Conservation (phyloP, 2,329 filamentous ascomycete species). For the Fusarium austroafricanum region DNA sequence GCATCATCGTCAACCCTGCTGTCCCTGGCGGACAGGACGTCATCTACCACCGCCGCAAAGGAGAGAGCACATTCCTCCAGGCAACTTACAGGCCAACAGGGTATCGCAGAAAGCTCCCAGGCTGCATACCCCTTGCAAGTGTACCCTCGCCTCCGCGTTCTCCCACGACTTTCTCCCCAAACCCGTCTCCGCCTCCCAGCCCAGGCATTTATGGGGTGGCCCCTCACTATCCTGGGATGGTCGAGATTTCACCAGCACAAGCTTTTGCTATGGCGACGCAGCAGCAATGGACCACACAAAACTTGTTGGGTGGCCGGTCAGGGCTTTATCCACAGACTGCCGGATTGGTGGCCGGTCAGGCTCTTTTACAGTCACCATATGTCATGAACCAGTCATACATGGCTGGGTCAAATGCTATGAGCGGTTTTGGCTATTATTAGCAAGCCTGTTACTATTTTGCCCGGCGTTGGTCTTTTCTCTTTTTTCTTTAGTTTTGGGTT, state of each 20-base stretch:
- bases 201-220: background rate
- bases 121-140: background rate
- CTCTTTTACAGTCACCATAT: background rate
- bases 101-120: background rate
- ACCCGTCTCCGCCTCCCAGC: background rate
- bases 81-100: constrained; percentile 6
- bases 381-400: background rate
- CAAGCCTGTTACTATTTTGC: no score
- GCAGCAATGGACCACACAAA: background rate
- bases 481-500: no score
- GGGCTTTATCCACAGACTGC: background rate
- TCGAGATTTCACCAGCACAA: background rate
- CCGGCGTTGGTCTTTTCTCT: no score
- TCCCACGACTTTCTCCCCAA: background rate
- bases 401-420: background rate
- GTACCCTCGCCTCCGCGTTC: background rate
- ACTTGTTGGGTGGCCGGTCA: background rate
- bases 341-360: background rate
- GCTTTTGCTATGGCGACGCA: background rate
- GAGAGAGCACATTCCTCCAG: background rate
- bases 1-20: constrained; percentile 8
- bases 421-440: no score
- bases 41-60: background rate
- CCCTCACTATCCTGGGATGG: background rate
- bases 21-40: constrained; percentile 6